Evolutionary conservation across 805 yeast genomes (phyloP), one percentile per base, ranked within the genome.

Genomic region (Candida manassasensis): DNA sequence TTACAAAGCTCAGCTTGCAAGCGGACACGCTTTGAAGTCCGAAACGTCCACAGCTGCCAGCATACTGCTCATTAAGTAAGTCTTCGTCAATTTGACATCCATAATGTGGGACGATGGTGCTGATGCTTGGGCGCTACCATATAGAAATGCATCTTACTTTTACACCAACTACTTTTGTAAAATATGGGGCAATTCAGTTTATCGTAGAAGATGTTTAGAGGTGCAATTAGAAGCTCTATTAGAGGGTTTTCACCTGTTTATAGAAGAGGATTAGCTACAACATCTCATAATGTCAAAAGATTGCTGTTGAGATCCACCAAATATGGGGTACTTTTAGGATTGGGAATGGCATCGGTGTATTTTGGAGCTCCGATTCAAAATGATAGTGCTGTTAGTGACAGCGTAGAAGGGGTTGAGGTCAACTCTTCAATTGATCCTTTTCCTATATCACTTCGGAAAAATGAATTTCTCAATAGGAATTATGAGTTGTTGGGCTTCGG

Each of bases 401-500:
- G 18, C 21, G 8, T n/a, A 16, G 29, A 55, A 21, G 42, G 64
- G 1, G 63, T 75, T n/a, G 44, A 48, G 14, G 77, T 77, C 2
- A 80, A 77, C 45, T 59, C 66, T 3, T 55, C 69, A 1, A 66
- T 78, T n/a, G 64, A 66, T 29, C 73, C 79, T 3, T 74, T 74
- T 41, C 75, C 78, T 1, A 42, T 48, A 1, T 9, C 36, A 4
- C 37, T 56, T 9, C 29, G 25, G 8, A 33, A 36, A 3, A 44
- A 4, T 3, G 32, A 37, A 9, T 38, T 48, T 16, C 44, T 71
- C 4, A 38, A 53, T 3, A 49, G 65, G 0, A 53, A 63, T 3
- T 84, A 69, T 52, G 62, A 72, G 15, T 56, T 89, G 21, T 49
- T 93, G 3, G 97, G 96, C 0, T 71, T 75, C 38, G 97, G 98